phyloP scores from a whole-genome alignment of 148 eudicot species.

The Spergularia bocconei region DNA sequence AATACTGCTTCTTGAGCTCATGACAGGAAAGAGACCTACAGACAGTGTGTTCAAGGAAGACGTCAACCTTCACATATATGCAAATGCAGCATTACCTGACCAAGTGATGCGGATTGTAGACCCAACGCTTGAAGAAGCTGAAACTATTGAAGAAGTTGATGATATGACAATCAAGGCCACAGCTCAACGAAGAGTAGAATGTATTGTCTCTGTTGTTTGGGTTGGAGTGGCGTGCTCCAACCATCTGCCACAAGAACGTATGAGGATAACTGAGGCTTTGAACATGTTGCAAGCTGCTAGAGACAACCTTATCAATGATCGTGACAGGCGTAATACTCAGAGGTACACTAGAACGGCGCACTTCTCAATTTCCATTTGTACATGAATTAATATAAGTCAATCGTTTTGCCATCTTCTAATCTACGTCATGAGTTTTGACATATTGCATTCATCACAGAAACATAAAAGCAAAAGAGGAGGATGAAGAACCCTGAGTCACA shows the following conservation, averaged over 20 bases:
- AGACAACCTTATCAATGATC: slow-evolving; percentile 2
- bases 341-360: no score
- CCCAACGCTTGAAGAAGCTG: background rate
- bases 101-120: slow-evolving; percentile 9
- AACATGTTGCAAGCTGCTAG: background rate
- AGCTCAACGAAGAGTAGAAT: background rate
- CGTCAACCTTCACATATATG: slow-evolving; percentile 18
- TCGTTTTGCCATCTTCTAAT: no score
- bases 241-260: slow-evolving; percentile 17
- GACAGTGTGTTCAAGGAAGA: slow-evolving; percentile 10
- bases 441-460: no score
- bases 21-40: slow-evolving; percentile 20
- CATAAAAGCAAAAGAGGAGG: no score
- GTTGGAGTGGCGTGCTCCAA: slow-evolving; percentile 21
- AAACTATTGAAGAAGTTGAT: background rate
- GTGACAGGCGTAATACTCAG: no score
- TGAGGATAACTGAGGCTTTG: slow-evolving; percentile 11
- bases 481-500: no score
- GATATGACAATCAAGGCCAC: background rate
- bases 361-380: no score
- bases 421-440: no score
- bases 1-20: slow-evolving; percentile 21
- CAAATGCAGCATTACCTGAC: slow-evolving; percentile 16
- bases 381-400: no score
- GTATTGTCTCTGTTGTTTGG: slow-evolving; percentile 1